phyloP scores from a whole-genome alignment of 495 filamentous ascomycete genomes.

The Aspergillus asperescens region DNA sequence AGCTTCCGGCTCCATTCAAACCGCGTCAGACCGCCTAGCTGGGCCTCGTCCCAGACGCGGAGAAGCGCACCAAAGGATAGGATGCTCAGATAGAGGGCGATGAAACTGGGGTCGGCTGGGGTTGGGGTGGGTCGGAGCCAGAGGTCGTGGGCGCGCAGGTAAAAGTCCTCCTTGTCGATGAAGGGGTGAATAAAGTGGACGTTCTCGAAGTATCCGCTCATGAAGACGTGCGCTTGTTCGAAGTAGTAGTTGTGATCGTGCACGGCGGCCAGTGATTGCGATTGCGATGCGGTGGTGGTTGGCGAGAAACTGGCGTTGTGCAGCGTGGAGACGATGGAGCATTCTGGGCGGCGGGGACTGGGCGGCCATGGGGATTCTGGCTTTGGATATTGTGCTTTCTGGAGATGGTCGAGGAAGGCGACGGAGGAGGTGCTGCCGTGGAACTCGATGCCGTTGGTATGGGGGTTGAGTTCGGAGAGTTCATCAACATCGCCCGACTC shows the following conservation, averaged over 20 bases:
- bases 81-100: slow-evolving; percentile 38
- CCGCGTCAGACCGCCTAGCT: slow-evolving; percentile 31
- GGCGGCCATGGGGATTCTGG: neutral
- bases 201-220: slow-evolving; percentile 42
- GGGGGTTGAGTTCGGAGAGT: slow-evolving; percentile 36
- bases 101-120: slow-evolving; percentile 35
- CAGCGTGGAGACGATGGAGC: slow-evolving; percentile 35
- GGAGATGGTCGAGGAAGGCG: slow-evolving; percentile 30
- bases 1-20: slow-evolving; percentile 43
- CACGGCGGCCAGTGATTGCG: slow-evolving; percentile 20
- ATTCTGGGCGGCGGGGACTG: slow-evolving; percentile 9
- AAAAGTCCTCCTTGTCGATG: slow-evolving; percentile 38
- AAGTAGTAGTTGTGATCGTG: slow-evolving; percentile 38
- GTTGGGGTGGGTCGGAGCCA: slow-evolving; percentile 32
- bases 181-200: slow-evolving; percentile 41
- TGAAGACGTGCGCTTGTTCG: slow-evolving; percentile 38
- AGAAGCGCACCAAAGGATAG: slow-evolving; percentile 37
- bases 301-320: slow-evolving; percentile 40
- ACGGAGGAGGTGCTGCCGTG: slow-evolving; percentile 39
- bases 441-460: slow-evolving; percentile 39
- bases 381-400: slow-evolving; percentile 28
- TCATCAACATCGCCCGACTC: too few species aligned
- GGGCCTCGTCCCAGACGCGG: slow-evolving; percentile 37
- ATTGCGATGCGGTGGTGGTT: slow-evolving; percentile 16
- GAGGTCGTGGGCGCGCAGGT: slow-evolving; percentile 32